Percentiles rank a stretch among this genome's conserved stretches.
Evolutionary conservation across 805 yeast genomes (phyloP).

Genomic region (Candida ascalaphidarum): DNA sequence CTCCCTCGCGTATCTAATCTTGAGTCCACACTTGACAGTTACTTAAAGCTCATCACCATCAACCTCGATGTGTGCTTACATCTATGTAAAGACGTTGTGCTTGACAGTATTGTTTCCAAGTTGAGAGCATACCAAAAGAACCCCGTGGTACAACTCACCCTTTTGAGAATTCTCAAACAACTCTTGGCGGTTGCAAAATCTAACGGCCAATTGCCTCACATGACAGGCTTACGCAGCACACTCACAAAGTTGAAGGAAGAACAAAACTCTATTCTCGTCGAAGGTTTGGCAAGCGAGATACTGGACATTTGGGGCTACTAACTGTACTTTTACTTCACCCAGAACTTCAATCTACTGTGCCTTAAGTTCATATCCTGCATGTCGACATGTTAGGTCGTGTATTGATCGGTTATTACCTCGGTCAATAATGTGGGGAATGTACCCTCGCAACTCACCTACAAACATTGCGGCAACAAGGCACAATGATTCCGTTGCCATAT

Average conservation of each 20-base stretch:
- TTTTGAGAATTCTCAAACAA: slow-evolving; percentile 20
- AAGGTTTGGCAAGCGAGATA: slow-evolving; percentile 25
- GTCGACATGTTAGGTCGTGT: no score
- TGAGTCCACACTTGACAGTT: slow-evolving; percentile 34
- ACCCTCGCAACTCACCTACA: no score
- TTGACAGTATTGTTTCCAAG: slow-evolving; percentile 17
- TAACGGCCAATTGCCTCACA: not conserved
- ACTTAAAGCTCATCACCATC: slow-evolving; percentile 23
- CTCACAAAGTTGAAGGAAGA: not conserved
- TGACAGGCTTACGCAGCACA: not conserved
- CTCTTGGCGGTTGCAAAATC: slow-evolving; percentile 4
- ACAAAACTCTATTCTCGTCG: slow-evolving; percentile 24
- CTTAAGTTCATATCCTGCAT: no score
- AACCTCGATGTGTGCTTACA: slow-evolving; percentile 11
- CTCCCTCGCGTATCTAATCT: slow-evolving; percentile 30
- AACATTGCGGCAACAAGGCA: no score
- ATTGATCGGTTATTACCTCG: no score
- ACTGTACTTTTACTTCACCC: no score
- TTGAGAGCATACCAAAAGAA: slow-evolving; percentile 17
- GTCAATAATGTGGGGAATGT: no score
- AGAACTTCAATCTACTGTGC: no score
- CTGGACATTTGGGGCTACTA: no score
- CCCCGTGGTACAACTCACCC: slow-evolving; percentile 29
- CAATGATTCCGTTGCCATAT: slow-evolving; percentile 8
- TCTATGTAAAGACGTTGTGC: slow-evolving; percentile 8